Percentiles rank a stretch among this genome's conserved stretches.
Evolutionary conservation across 2,329 filamentous ascomycete species (phyloP).

Genomic region (Colletotrichum nymphaeae): DNA sequence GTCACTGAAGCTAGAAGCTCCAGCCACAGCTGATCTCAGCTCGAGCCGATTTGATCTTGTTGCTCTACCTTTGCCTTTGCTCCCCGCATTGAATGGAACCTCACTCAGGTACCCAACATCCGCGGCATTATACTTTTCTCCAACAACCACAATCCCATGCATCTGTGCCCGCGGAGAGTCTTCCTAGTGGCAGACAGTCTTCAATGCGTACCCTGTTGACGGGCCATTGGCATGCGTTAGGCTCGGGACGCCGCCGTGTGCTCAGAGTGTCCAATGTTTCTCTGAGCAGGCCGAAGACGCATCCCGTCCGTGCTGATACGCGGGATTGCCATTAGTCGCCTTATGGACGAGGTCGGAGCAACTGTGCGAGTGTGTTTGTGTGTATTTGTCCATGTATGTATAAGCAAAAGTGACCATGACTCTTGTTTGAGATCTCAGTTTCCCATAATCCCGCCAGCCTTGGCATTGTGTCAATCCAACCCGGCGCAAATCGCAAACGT

Average conservation of each 20-base stretch:
- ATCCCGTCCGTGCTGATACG: conserved; percentile 15
- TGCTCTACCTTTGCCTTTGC: not conserved
- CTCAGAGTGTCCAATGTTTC: not conserved
- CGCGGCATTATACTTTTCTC: not conserved
- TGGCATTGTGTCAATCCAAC: conserved; percentile 28
- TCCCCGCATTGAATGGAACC: not conserved
- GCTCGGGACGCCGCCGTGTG: not conserved
- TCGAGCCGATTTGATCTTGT: not conserved
- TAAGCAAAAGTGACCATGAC: not conserved
- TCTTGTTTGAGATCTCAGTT: conserved; percentile 21
- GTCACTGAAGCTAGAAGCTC: not conserved
- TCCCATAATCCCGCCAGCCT: not conserved
- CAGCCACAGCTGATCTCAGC: not conserved
- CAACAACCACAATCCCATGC: not conserved
- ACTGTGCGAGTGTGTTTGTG: not conserved
- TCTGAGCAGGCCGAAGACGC: not conserved
- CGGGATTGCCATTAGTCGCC: not conserved
- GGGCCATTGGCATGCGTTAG: conserved; percentile 24
- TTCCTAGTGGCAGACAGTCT: conserved; percentile 4
- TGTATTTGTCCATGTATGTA: not conserved
- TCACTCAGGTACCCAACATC: not conserved
- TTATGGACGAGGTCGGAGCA: conserved; percentile 10
- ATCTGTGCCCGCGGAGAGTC: conserved; percentile 3
- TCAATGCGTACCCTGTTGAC: conserved; percentile 20
- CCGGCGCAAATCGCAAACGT: not conserved